Percentiles rank a stretch among this genome's conserved stretches.
phyloP scores from a whole-genome alignment of 371 early-diverging fungal species.

The Zancudomyces culisetae region DNA sequence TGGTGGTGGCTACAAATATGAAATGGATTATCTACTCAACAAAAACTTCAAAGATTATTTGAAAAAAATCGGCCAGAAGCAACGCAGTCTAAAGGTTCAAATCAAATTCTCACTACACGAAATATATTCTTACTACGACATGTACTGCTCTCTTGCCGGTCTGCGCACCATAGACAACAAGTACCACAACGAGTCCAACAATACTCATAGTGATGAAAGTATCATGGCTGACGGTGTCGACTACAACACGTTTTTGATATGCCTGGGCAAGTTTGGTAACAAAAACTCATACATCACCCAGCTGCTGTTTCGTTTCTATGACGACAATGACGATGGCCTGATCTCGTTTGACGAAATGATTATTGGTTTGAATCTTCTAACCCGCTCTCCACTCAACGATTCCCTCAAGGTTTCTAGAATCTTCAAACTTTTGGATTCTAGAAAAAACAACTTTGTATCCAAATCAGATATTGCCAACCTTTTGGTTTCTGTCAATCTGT shows the following conservation, averaged over 20 bases:
- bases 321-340: slow-evolving; percentile 51
- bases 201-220: slow-evolving; percentile 30
- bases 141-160: not conserved
- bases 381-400: slow-evolving; percentile 75
- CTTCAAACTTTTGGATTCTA: slow-evolving; percentile 83
- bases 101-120: not conserved
- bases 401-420: slow-evolving; percentile 16
- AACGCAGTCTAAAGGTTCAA: not conserved
- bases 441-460: slow-evolving; percentile 69
- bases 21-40: slow-evolving; percentile 11
- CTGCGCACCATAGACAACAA: not conserved
- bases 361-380: slow-evolving; percentile 57
- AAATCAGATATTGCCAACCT: slow-evolving; percentile 66
- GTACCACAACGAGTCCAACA: too few species aligned
- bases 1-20: slow-evolving; percentile 2
- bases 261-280: slow-evolving; percentile 69
- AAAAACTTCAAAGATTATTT: not conserved
- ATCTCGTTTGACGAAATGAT: slow-evolving; percentile 72
- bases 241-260: slow-evolving; percentile 56
- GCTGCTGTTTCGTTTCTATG: slow-evolving; percentile 77
- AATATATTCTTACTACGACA: not conserved
- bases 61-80: not conserved
- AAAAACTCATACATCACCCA: slow-evolving; percentile 70
- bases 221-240: slow-evolving; percentile 48
- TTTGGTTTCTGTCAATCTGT: slow-evolving; percentile 84